Evolutionary conservation across 768 basidiomycete species (phyloP).

Genomic region (Cyathus striatus): DNA sequence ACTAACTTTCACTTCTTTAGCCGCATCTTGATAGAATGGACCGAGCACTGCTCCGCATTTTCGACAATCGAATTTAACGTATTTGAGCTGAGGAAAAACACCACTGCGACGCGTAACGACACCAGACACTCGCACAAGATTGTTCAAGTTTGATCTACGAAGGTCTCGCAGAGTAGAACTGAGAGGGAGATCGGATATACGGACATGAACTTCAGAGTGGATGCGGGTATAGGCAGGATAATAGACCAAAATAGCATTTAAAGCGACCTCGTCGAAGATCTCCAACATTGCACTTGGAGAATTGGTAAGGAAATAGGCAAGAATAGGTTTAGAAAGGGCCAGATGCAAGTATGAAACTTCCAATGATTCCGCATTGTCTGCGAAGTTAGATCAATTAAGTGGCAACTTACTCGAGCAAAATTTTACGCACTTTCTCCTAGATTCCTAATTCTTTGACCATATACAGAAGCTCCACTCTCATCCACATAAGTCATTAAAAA

Average conservation of each 20-base stretch:
- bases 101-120: constrained; percentile 95
- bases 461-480: constrained; percentile 86
- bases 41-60: constrained; percentile 94
- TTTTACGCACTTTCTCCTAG: constrained; percentile 82
- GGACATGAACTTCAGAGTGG: constrained; percentile 96
- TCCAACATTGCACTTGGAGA: constrained; percentile 88
- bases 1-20: constrained; percentile 88
- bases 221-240: constrained; percentile 96
- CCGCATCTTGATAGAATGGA: constrained; percentile 97
- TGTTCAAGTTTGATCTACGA: constrained; percentile 88
- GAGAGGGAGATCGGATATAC: constrained; percentile 90
- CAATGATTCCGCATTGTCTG: constrained; percentile 95
- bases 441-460: constrained; percentile 88
- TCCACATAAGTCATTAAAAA: constrained; percentile 97
- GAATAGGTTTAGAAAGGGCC: constrained; percentile 84
- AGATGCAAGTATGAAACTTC: constrained; percentile 98
- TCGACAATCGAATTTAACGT: constrained; percentile 96
- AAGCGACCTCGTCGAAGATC: constrained; percentile 93
- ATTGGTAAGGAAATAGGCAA: constrained; percentile 97
- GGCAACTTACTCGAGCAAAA: neutral
- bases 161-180: constrained; percentile 90
- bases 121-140: constrained; percentile 90
- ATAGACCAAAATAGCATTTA: constrained; percentile 90
- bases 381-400: constrained; percentile 8
- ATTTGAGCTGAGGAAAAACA: constrained; percentile 98